Evolutionary conservation across 2,329 filamentous ascomycete species (phyloP), one percentile per base, ranked within the genome.

Genomic region (Dactylonectria macrodidyma): DNA sequence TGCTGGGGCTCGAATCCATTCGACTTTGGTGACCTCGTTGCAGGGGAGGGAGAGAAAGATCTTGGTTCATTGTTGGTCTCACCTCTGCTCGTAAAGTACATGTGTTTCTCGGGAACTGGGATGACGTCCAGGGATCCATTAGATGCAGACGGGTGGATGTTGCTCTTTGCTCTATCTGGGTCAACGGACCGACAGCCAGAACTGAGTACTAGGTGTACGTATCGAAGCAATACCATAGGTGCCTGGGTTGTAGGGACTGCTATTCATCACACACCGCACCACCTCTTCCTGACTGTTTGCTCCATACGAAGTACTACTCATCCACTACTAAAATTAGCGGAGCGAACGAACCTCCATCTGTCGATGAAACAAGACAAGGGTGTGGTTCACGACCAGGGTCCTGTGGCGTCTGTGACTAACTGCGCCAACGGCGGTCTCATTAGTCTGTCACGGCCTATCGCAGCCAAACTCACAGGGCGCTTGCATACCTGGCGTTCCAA

Each of bases 371-470:
- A 66, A 44, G 64, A 48, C 64, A 47, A 38, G 63, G 62, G 62
- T 36, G 36, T 61, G 51, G 63, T 66, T 66, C 58, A 57, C 47
- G 52, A 44, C 60, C 51, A 34, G 56, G 62, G 63, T 66, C 59
- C 38, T 66, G 38, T 56, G 62, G 69, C 68, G 62, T 54, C 67
- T 70, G 59, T 66, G 61, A 64, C 67, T 68, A 48, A 62, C 58
- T 63, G 56, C 64, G 62, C 68, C 70, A 71, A 68, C 58, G 58
- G 59, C 63, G 65, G 57, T 59, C 68, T 64, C 61, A 63, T 60
- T 65, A 59, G 60, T 51, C 51, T 65, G 62, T 60, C 38, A 46
- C 58, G 48, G 36, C 48, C 41, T 44, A 22, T 57, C 54, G 19
- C 54, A 54, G 51, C 34, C 46, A 47, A 19, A 51, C 52, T 54